Conservation (phyloP, 495 filamentous ascomycete genomes). For the Bacidia gigantensis region DNA sequence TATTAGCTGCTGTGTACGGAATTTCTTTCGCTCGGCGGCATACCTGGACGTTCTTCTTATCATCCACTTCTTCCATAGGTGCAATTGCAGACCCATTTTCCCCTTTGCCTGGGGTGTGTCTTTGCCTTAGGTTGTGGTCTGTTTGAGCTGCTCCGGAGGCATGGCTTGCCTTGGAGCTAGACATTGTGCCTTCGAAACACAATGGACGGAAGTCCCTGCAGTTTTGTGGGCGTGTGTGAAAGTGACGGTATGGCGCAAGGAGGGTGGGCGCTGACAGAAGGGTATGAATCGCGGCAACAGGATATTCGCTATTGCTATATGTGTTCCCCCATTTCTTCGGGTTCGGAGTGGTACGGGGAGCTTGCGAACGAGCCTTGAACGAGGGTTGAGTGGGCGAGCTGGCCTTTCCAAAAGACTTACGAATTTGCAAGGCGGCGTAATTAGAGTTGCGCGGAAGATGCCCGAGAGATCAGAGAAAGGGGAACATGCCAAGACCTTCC, state of each 20-base stretch:
- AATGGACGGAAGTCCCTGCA: background rate
- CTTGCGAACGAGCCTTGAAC: background rate
- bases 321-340: no score
- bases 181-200: constrained; percentile 25
- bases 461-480: no score
- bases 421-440: background rate
- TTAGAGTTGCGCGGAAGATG: no score
- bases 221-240: background rate
- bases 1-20: background rate
- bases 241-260: background rate
- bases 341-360: no score
- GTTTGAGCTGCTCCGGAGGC: constrained; percentile 55
- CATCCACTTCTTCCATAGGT: constrained; percentile 29
- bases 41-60: constrained; percentile 57
- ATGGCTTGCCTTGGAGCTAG: constrained; percentile 34
- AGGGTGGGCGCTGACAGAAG: background rate
- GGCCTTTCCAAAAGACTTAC: background rate
- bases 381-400: background rate
- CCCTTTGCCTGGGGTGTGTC: constrained; percentile 50
- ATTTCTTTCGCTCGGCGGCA: constrained; percentile 2
- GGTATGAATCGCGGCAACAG: background rate
- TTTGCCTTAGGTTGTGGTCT: constrained; percentile 52
- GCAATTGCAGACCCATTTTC: constrained; percentile 24
- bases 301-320: background rate
- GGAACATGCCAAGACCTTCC: background rate